These are phyloP conservation scores for Cudoniella acicularis DNA, from an alignment of 495 filamentous ascomycete species.

Conservation along the genomic window DNA sequence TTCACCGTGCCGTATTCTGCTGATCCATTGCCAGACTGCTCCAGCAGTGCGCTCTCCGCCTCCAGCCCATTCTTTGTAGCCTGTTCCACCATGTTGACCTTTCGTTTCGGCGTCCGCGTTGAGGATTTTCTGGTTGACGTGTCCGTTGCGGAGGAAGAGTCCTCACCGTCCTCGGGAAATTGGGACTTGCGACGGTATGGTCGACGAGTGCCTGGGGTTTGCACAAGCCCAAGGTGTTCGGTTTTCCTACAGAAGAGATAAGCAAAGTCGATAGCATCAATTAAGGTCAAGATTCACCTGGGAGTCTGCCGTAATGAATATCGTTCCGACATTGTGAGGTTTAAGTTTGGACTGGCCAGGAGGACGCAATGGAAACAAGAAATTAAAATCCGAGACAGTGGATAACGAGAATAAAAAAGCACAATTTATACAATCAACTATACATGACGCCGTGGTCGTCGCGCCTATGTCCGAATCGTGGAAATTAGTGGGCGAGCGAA, in stretches of 20 bases:
- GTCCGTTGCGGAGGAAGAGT: slow-evolving; percentile 23
- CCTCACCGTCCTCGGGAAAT: slow-evolving; percentile 22
- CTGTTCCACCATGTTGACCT: slow-evolving; percentile 29
- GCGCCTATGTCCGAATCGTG: too few relatives aligned
- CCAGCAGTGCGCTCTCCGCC: slow-evolving; percentile 20
- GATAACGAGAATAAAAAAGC: not conserved
- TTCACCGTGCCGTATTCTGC: slow-evolving; percentile 40
- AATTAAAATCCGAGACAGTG: slow-evolving; percentile 2
- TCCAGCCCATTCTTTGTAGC: slow-evolving; percentile 17
- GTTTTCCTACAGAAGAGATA: slow-evolving; percentile 43
- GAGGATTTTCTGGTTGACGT: slow-evolving; percentile 18
- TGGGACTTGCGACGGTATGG: slow-evolving; percentile 37
- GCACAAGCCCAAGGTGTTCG: slow-evolving; percentile 52
- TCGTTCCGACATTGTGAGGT: slow-evolving; percentile 25
- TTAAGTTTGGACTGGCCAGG: slow-evolving; percentile 14
- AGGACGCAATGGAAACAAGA: slow-evolving; percentile 18
- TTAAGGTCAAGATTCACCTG: slow-evolving; percentile 33
- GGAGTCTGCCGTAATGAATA: slow-evolving; percentile 51
- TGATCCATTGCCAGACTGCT: slow-evolving; percentile 19
- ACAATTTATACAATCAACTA: not conserved
- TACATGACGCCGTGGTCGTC: too few relatives aligned
- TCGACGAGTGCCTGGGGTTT: slow-evolving; percentile 49
- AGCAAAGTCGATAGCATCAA: not conserved
- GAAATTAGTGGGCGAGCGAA: too few relatives aligned
- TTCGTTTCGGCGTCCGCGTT: slow-evolving; percentile 25